A percentile compares a stretch with the other conserved stretches of the same genome.
phyloP scores from a whole-genome alignment of 106 monocot genomes.

The Allium fistulosum region DNA sequence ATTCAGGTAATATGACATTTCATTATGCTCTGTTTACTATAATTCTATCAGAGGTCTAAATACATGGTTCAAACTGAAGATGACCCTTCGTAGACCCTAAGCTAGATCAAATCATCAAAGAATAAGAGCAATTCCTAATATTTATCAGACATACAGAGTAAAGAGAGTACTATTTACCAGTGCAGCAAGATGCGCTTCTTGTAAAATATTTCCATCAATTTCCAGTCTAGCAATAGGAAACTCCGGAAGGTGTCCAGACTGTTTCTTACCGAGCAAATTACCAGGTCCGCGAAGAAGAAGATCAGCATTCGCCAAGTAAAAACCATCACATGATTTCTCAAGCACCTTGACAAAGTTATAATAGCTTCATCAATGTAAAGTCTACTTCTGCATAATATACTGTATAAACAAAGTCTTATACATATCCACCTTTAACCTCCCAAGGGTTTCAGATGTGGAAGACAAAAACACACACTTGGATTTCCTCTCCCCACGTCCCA shows the following conservation, averaged over 20 bases:
- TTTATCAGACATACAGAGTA: too few relatives aligned
- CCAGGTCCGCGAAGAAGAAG: constrained; percentile 90
- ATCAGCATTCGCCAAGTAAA: constrained; percentile 81
- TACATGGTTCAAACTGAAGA: too few relatives aligned
- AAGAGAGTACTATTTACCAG: constrained; percentile 40
- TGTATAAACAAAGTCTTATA: too few relatives aligned
- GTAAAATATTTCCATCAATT: constrained; percentile 86
- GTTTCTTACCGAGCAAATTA: constrained; percentile 92
- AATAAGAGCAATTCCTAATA: too few relatives aligned
- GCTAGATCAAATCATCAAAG: too few relatives aligned
- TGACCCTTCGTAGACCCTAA: too few relatives aligned
- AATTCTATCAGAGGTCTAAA: too few relatives aligned
- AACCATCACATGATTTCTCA: constrained; percentile 84
- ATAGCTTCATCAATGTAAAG: neutral
- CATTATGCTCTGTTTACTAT: neutral
- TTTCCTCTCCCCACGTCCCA: constrained; percentile 73
- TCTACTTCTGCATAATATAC: too few relatives aligned
- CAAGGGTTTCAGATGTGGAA: constrained; percentile 49
- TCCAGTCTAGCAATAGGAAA: constrained; percentile 95
- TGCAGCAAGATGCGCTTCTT: constrained; percentile 92
- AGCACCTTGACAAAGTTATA: constrained; percentile 33
- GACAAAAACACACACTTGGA: constrained; percentile 85
- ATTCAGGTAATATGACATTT: neutral
- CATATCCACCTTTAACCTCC: constrained; percentile 46
- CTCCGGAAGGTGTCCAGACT: constrained; percentile 95